A percentile compares a stretch with the other conserved stretches of the same genome.
Conservation (phyloP, 768 basidiomycete genomes). For the Boletus rubropictus region DNA sequence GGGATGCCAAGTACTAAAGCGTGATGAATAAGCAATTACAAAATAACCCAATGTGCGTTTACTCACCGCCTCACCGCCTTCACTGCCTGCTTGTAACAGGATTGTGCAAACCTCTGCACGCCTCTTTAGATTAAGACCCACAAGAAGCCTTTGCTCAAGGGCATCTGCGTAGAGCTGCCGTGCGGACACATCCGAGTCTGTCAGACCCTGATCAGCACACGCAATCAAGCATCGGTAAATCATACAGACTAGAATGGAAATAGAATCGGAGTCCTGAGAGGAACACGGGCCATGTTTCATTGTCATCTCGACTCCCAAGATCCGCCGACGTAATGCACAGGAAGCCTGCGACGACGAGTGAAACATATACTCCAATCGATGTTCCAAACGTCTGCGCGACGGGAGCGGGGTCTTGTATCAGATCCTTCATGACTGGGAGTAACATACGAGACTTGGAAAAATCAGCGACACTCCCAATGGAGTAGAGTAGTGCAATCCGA, state of each 20-base stretch:
- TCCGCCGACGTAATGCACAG: constrained; percentile 41
- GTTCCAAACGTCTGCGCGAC: constrained; percentile 34
- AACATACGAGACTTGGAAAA: constrained; percentile 47
- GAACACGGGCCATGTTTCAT: constrained; percentile 48
- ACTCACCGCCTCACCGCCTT: constrained; percentile 46
- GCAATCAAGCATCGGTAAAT: not conserved
- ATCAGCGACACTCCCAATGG: constrained; percentile 38
- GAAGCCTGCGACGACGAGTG: constrained; percentile 43
- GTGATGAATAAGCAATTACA: not conserved
- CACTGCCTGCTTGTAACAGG: constrained; percentile 49
- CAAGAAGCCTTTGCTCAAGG: constrained; percentile 54
- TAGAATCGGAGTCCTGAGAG: constrained; percentile 37
- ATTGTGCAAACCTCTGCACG: constrained; percentile 50
- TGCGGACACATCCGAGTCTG: constrained; percentile 38
- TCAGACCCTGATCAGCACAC: not conserved
- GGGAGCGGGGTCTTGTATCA: constrained; percentile 25
- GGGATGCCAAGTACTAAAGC: constrained; percentile 40
- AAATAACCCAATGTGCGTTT: not conserved
- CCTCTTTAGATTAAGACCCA: constrained; percentile 44
- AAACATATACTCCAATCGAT: constrained; percentile 31
- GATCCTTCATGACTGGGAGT: constrained; percentile 47
- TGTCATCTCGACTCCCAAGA: constrained; percentile 40
- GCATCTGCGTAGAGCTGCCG: constrained; percentile 39
- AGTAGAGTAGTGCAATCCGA: constrained; percentile 50
- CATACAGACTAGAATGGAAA: constrained; percentile 43